Evolutionary conservation across 129 eudicot genomes (phyloP).

Genomic region (Saussurea involucrata): DNA sequence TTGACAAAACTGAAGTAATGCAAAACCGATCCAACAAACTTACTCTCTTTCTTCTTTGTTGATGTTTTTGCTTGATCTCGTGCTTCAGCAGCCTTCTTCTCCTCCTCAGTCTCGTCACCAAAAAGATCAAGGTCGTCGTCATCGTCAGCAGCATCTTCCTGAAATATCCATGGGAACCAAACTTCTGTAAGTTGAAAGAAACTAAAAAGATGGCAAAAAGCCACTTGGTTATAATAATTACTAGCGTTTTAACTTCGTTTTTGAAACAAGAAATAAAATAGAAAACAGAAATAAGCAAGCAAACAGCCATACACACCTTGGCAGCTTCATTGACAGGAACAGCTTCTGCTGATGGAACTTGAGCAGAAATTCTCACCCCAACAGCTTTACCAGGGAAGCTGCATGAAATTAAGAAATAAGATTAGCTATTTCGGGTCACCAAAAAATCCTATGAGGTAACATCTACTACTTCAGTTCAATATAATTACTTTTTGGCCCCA

Average conservation of each 20-base stretch:
- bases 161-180: not conserved
- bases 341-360: slow-evolving; percentile 49
- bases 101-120: slow-evolving; percentile 94
- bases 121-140: slow-evolving; percentile 96
- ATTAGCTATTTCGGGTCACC: not conserved
- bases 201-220: not conserved
- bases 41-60: slow-evolving; percentile 92
- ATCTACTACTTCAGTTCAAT: too few species aligned
- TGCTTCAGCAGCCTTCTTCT: slow-evolving; percentile 90
- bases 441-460: not conserved
- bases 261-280: not conserved
- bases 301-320: slow-evolving; percentile 34
- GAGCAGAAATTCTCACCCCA: slow-evolving; percentile 55
- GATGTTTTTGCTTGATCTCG: slow-evolving; percentile 83
- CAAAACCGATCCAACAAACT: slow-evolving; percentile 18
- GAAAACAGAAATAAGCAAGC: not conserved
- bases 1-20: not conserved
- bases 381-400: slow-evolving; percentile 86
- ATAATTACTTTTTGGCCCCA: not conserved
- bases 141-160: slow-evolving; percentile 67
- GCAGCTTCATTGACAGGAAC: slow-evolving; percentile 53
- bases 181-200: not conserved
- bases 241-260: not conserved
- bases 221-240: not conserved
- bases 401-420: not conserved